These are phyloP conservation scores for Brassica balearica DNA, from an alignment of 441 rosid species.

Conservation along the genomic window DNA sequence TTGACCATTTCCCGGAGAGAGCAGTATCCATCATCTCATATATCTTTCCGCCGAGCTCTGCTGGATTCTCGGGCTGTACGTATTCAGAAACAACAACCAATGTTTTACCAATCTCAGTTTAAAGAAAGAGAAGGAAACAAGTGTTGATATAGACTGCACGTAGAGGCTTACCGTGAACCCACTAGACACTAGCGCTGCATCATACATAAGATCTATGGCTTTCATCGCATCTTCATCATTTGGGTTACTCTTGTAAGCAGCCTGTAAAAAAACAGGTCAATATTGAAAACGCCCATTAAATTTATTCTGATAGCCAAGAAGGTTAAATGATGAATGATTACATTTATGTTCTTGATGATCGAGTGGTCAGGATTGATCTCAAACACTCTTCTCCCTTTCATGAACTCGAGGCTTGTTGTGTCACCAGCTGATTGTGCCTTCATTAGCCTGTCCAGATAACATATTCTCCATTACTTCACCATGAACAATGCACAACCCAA, in stretches of 20 bases:
- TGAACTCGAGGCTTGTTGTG: conserved; percentile 78
- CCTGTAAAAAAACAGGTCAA: conserved; percentile 52
- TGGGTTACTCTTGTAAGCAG: conserved; percentile 70
- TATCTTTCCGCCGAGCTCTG: conserved; percentile 91
- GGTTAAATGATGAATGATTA: conserved; percentile 26
- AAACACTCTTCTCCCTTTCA: conserved; percentile 93
- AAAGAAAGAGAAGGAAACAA: not conserved
- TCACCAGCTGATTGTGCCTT: conserved; percentile 92
- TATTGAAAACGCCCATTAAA: not conserved
- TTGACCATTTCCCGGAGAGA: conserved; percentile 81
- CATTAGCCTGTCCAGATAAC: conserved; percentile 67
- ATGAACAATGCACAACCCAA: too few species aligned
- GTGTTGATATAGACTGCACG: not conserved
- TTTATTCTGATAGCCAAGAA: conserved; percentile 5
- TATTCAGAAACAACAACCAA: conserved; percentile 2
- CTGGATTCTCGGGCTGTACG: conserved; percentile 91
- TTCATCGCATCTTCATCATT: conserved; percentile 78
- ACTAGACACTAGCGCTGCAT: conserved; percentile 88
- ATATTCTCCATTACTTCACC: conserved; percentile 15
- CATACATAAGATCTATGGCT: conserved; percentile 87
- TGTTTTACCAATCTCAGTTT: too few species aligned
- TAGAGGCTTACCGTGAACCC: conserved; percentile 76
- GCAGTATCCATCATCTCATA: conserved; percentile 94
- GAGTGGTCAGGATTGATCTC: conserved; percentile 94
- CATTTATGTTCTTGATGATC: conserved; percentile 73